Conservation (phyloP, 208 protist genomes). For the Blastocrithidia nonstop region DNA sequence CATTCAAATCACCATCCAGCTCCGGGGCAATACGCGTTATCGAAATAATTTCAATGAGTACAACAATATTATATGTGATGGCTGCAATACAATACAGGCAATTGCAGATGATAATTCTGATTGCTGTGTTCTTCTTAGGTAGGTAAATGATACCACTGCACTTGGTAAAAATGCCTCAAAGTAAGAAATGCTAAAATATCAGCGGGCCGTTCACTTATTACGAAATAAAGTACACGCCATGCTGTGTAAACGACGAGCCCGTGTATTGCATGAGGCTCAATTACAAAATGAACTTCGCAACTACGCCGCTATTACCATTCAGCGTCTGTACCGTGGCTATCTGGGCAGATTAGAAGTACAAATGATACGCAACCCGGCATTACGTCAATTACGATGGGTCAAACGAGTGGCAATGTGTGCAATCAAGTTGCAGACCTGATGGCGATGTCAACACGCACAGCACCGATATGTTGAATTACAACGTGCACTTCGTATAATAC, state of each 20-base stretch:
- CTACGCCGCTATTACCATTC: conserved; percentile 38
- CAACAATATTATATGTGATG: neutral
- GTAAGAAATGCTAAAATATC: neutral
- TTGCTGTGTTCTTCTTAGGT: neutral
- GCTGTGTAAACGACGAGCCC: conserved; percentile 22
- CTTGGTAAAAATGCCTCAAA: neutral
- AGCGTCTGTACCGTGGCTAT: conserved; percentile 45
- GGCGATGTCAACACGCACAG: conserved; percentile 8
- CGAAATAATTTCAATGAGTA: conserved; percentile 5
- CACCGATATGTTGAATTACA: neutral
- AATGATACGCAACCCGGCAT: conserved; percentile 28
- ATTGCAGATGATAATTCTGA: neutral
- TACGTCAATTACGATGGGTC: conserved; percentile 5
- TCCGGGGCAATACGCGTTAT: conserved; percentile 6
- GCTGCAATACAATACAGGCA: neutral
- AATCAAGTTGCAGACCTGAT: conserved; percentile 8
- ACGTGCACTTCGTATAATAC: too few species aligned
- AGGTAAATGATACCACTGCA: neutral
- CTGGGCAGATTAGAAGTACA: conserved; percentile 10
- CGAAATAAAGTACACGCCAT: conserved; percentile 33
- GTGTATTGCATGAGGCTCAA: conserved; percentile 6
- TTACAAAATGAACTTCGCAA: conserved; percentile 11
- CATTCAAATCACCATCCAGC: conserved; percentile 11
- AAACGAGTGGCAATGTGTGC: neutral
- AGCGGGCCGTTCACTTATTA: conserved; percentile 34